Conservation (phyloP, 192 early-diverging fungal species). For the Coemansia umbellata region DNA sequence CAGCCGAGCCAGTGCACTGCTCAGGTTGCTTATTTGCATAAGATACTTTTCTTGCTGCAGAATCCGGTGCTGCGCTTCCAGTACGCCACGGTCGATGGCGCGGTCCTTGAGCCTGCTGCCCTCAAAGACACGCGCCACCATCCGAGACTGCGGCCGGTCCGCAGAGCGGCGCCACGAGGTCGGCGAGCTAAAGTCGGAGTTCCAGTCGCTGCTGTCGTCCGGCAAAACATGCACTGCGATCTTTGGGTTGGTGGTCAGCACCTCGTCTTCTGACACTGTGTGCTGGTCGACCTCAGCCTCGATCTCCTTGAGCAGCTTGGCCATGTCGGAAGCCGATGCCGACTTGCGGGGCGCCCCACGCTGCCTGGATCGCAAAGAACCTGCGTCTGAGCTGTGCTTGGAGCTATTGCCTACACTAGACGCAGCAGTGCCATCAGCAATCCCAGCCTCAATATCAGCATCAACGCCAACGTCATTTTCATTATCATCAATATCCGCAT, state of each 20-base stretch:
- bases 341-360: slow-evolving; percentile 27
- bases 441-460: not conserved
- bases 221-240: slow-evolving; percentile 38
- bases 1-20: slow-evolving; percentile 34
- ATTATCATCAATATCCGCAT: slow-evolving; percentile 5
- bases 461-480: not conserved
- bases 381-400: too few species aligned
- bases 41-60: slow-evolving; percentile 48
- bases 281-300: slow-evolving; percentile 24
- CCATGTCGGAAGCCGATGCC: slow-evolving; percentile 33
- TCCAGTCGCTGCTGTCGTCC: slow-evolving; percentile 53
- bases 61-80: slow-evolving; percentile 48
- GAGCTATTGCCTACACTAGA: not conserved
- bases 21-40: slow-evolving; percentile 44
- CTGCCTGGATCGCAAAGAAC: not conserved
- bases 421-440: not conserved
- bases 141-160: slow-evolving; percentile 34
- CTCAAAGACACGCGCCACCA: slow-evolving; percentile 22
- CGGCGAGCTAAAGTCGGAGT: slow-evolving; percentile 54
- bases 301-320: slow-evolving; percentile 21
- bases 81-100: slow-evolving; percentile 47
- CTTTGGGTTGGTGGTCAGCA: slow-evolving; percentile 22
- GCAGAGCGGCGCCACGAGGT: slow-evolving; percentile 45
- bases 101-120: slow-evolving; percentile 46
- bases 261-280: slow-evolving; percentile 39